Evolutionary conservation across 2,329 filamentous ascomycete genomes (phyloP), one percentile per base, ranked within the genome.

Genomic region (Alternaria arborescens): DNA sequence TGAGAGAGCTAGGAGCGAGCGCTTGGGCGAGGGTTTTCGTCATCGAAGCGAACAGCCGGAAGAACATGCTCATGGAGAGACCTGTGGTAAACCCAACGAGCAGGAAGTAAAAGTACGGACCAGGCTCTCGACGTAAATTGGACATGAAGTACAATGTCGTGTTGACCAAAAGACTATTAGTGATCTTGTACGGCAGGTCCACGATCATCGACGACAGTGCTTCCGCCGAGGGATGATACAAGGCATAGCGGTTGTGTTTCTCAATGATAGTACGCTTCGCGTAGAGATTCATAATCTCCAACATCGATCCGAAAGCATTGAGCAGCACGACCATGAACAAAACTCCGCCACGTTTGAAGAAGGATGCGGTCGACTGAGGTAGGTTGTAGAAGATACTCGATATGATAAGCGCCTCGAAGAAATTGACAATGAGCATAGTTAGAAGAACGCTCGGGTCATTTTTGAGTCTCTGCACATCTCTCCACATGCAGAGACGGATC

Each of bases 231-330:
- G 93, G 92, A 71, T 94, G 93, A 72, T 97, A 96, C 22, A 97
- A 84, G 12, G 92, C 92, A 74, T 96, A 97, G 51, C 89, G 87
- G 51, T 84, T 79, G 67, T 97, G 93, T 76, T 59, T 97, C 74
- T 97, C 92, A 58, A 97, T 91, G 69, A 97, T 95, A 1, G 91
- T 90, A 26, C 93, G 89, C 85, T 96, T 92, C 2, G 90, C 86
- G 72, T 94, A 97, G 2, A 97, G 61, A 22, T 52, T 61, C 77
- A 96, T 91, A 93, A 76, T 71, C 47, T 89, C 87, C 0, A 82
- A 78, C 54, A 88, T 84, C 11, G 85, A 83, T 1, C 80, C 82
- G 58, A 88, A 84, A 72, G 94, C 93, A 51, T 91, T 91, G 76
- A 94, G 94, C 79, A 94, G 87, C 61, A 96, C 82, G 72, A 92